A percentile compares a stretch with the other conserved stretches of the same genome.
These are phyloP conservation scores for Elsinoe ampelina DNA, from an alignment of 2,329 filamentous ascomycete genomes.

Conservation along the genomic window DNA sequence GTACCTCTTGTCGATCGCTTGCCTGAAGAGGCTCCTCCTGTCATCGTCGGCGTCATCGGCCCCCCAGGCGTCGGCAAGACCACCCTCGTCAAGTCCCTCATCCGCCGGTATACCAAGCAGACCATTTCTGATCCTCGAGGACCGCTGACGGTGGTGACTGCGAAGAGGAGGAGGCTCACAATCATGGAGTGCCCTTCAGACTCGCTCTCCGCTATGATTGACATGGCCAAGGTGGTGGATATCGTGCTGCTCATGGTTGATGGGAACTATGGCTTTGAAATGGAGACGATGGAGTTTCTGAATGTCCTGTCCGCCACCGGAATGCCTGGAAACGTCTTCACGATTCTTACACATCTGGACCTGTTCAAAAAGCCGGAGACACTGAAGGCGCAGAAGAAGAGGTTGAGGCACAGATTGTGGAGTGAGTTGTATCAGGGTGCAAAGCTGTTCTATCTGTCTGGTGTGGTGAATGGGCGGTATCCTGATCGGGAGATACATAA, in stretches of 20 bases:
- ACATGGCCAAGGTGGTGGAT: constrained; percentile 92
- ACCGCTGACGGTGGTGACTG: constrained; percentile 91
- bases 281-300: constrained; percentile 99
- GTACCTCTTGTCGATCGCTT: constrained; percentile 93
- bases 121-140: constrained; percentile 82
- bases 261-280: constrained; percentile 97
- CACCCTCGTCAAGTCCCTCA: constrained; percentile 86
- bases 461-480: constrained; percentile 92
- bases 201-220: constrained; percentile 91
- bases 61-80: constrained; percentile 93
- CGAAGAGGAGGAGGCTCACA: constrained; percentile 87
- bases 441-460: constrained; percentile 92
- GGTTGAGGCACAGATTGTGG: constrained; percentile 92
- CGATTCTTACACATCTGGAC: constrained; percentile 91
- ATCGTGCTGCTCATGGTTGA: constrained; percentile 98
- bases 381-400: constrained; percentile 88
- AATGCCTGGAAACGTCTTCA: constrained; percentile 98
- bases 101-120: constrained; percentile 92
- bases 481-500: constrained; percentile 96
- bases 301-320: constrained; percentile 88
- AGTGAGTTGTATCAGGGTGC: constrained; percentile 94
- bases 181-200: constrained; percentile 95
- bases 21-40: constrained; percentile 87
- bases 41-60: constrained; percentile 88
- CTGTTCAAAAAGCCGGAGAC: constrained; percentile 90